Conservation (phyloP, 805 yeast genomes). For the Pichia kluyveri region DNA sequence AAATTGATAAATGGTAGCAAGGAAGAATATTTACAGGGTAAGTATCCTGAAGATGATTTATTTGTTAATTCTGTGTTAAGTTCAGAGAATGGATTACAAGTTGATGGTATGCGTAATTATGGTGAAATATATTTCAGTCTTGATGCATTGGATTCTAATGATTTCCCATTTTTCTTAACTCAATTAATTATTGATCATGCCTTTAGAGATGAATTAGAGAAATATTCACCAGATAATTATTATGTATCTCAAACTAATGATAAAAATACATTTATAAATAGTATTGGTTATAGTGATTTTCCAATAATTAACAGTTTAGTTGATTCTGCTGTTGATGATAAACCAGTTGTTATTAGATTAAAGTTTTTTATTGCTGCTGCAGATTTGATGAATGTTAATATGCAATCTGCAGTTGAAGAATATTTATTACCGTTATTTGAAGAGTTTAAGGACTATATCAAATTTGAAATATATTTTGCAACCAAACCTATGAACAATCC, state of each 20-base stretch:
- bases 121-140: slow-evolving; percentile 28
- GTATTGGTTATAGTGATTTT: background rate
- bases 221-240: slow-evolving; percentile 17
- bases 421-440: slow-evolving; percentile 4
- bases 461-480: background rate
- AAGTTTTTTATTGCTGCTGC: slow-evolving; percentile 4
- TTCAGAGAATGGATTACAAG: slow-evolving; percentile 20
- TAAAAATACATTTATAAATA: background rate
- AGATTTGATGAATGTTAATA: slow-evolving; percentile 11
- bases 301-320: slow-evolving; percentile 6
- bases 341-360: background rate
- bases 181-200: slow-evolving; percentile 29
- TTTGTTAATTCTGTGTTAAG: slow-evolving; percentile 14
- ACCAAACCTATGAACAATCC: background rate
- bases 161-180: slow-evolving; percentile 39
- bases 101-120: slow-evolving; percentile 17
- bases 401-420: slow-evolving; percentile 12
- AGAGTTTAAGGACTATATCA: slow-evolving; percentile 1
- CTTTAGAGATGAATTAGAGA: slow-evolving; percentile 19
- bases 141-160: slow-evolving; percentile 35
- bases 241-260: slow-evolving; percentile 5
- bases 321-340: background rate
- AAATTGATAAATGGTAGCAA: slow-evolving; percentile 14
- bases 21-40: slow-evolving; percentile 3
- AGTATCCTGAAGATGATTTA: slow-evolving; percentile 10